Evolutionary conservation across 1,284 basidiomycete genomes (phyloP).

Genomic region (Athelia sp.): DNA sequence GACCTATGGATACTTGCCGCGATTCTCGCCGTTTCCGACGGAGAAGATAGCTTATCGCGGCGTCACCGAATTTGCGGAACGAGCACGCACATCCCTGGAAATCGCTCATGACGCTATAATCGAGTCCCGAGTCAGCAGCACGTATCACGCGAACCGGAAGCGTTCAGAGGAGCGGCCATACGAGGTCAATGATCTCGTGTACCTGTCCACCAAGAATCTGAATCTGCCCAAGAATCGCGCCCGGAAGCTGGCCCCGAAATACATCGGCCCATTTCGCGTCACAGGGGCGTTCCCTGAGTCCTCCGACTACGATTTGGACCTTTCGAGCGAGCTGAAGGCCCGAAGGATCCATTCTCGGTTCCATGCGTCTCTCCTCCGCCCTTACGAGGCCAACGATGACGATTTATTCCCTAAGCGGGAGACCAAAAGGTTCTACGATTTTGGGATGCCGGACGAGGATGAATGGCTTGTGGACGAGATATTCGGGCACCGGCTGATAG

Average conservation of each 20-base stretch:
- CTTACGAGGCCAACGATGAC: slow-evolving; percentile 20
- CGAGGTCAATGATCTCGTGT: slow-evolving; percentile 19
- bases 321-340: slow-evolving; percentile 16
- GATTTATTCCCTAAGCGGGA: slow-evolving; percentile 20
- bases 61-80: slow-evolving; percentile 15
- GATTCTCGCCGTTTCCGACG: slow-evolving; percentile 1
- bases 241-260: slow-evolving; percentile 24
- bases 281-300: slow-evolving; percentile 6
- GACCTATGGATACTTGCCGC: slow-evolving; percentile 15
- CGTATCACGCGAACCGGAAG: slow-evolving; percentile 19
- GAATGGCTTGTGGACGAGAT: slow-evolving; percentile 19
- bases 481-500: slow-evolving; percentile 13
- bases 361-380: slow-evolving; percentile 19
- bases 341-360: slow-evolving; percentile 22
- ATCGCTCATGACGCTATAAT: slow-evolving; percentile 21
- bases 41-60: slow-evolving; percentile 7
- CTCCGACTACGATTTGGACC: slow-evolving; percentile 20
- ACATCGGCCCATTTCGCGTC: slow-evolving; percentile 26
- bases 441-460: slow-evolving; percentile 13
- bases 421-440: slow-evolving; percentile 16
- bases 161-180: slow-evolving; percentile 11
- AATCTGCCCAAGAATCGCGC: slow-evolving; percentile 25
- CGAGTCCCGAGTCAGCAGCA: slow-evolving; percentile 13
- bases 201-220: slow-evolving; percentile 30
- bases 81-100: slow-evolving; percentile 11